Base-by-base conservation (phyloP, 345 rosid species). In the Theobroma cacao region DNA sequence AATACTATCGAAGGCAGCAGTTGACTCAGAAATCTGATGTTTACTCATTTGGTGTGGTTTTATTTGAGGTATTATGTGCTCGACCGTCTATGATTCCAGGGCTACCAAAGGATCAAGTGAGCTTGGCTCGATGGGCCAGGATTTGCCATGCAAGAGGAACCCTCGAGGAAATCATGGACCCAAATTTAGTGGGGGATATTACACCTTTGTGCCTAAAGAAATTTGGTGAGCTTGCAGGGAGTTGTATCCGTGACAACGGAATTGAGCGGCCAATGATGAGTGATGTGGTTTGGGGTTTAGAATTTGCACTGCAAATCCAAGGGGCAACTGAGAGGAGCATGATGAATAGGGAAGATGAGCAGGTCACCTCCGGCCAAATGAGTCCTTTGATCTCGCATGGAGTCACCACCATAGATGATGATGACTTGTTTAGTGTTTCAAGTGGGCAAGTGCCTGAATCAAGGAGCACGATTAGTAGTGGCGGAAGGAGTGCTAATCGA, bases 11-110 rank as follows among this genome's bases (percentile, higher is more conserved):
- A 7, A 34, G 34, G 1, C 82, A 85, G 14, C 80, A 78, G 38
- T 61, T 85, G 47, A 82, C 83, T 1, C 81, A 85, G 55, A 85
- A 85, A 75, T 82, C 83, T 0, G 84, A 85, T 58, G 84, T 85
- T 1, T 82, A 80, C 71, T 82, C 88, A 6, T 80, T 80, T 4
- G 88, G 88, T 3, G 85, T 82, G 14, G 83, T 82, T 17, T 31
- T 84, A 36, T 74, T 77, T 0, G 87, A 84, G 43, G 69, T 78
- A 5, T 10, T 80, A 17, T 75, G 80, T 28, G 85, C 78, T 30
- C 28, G 78, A 43, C 81, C 83, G 7, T 50, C 82, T 1, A 31
- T 68, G 73, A 68, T 68, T 14, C 73, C 55, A 68, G 73, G 56
- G 55, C 73, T 68, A 45, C 73, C 73, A 26, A 68, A 45, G 73